Evolutionary conservation across 108 stramenopile genomes (phyloP), one percentile per base, ranked within the genome.

Genomic region (Tribonema minus): DNA sequence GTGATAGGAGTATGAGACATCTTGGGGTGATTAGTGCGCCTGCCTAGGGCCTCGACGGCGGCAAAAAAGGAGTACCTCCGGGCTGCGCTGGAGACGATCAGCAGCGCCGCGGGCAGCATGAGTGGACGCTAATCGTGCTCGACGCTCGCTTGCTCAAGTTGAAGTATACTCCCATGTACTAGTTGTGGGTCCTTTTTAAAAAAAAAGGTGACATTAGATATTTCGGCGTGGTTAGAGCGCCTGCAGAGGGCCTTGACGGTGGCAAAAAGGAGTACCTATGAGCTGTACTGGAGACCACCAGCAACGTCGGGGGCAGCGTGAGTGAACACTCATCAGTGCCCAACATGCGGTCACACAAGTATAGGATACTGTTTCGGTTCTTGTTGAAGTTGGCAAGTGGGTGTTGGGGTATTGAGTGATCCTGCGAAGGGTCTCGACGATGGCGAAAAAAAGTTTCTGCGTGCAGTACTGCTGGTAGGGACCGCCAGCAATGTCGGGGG

Each of bases 11-110:
- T n/a, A n/a, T n/a, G n/a, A n/a, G n/a, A n/a, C n/a, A n/a, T n/a
- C n/a, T n/a, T n/a, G 61, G 84, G 31, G 89, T 86, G 37, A 89
- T 91, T 1, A 4, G 23, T 9, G 71, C 7, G 2, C 3, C n/a
- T 15, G 58, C 7, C 28, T 26, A 70, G 30, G 34, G 2, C 32
- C 3, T 1, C 32, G 41, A 70, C 67, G 26, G 3, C 9, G 35
- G 20, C 20, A 0, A 15, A 0, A n/a, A 4, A 1, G 27, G 33
- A 34, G n/a, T 62, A 35, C 60, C 32, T 64, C 59, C 33, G 28
- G 61, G 62, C 36, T 54, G 46, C 20, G 46, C 46, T 54, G 2
- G 28, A 38, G 35, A 5, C 60, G 12, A 60, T 32, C 25, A 6
- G 3, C 3, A 61, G 32, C 63, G 71, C 33, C 29, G 60, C 2